Evolutionary conservation across 73 alveolate genomes (phyloP).

Genomic region (Uronychia setigera): DNA sequence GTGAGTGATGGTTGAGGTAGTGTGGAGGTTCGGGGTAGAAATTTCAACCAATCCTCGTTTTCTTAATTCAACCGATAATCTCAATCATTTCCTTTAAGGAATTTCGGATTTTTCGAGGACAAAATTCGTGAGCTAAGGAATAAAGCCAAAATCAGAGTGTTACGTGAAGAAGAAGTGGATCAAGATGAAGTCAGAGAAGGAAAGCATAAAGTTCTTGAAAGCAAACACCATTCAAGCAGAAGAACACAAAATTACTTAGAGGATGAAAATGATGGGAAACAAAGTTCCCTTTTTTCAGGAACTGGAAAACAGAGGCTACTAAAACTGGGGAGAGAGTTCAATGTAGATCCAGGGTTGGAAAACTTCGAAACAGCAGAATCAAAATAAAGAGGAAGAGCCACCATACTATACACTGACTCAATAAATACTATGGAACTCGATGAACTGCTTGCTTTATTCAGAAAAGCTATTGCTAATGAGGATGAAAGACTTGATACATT

Average conservation of each 20-base stretch:
- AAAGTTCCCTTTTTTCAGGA: neutral
- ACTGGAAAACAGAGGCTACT: neutral
- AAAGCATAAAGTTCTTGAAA: no score
- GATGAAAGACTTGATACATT: constrained; percentile 14
- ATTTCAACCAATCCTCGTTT: no score
- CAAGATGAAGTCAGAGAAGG: no score
- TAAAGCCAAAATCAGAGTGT: neutral
- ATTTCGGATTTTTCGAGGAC: neutral
- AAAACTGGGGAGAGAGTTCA: neutral
- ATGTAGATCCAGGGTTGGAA: neutral
- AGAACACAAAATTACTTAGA: no score
- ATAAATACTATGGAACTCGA: constrained; percentile 33
- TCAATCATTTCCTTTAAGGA: no score
- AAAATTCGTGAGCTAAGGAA: neutral
- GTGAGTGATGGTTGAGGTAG: no score
- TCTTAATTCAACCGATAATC: no score
- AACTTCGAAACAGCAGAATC: neutral
- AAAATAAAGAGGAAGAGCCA: neutral
- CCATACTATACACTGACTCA: neutral
- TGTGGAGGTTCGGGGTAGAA: no score
- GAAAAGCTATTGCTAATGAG: constrained; percentile 1
- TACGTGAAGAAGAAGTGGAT: neutral
- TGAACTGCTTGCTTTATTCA: constrained; percentile 5
- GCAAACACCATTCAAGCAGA: no score
- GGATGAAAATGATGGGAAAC: no score